Base-by-base conservation (phyloP, 805 yeast genomes). In the Kodamaea fukazawae region DNA sequence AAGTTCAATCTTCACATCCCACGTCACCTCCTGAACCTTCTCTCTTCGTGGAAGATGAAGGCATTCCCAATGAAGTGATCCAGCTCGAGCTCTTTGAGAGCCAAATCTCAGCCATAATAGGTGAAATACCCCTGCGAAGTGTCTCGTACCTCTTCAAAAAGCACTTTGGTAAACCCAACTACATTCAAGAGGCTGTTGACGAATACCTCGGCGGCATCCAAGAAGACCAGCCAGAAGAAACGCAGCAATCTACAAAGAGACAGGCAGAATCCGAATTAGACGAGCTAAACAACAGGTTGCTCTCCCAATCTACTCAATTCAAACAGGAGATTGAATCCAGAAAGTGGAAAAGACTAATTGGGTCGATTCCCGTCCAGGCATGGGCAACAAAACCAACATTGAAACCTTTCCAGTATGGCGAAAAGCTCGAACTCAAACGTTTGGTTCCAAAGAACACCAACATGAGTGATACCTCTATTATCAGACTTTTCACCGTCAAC, bases 381-480 rank as follows among this genome's bases (percentile, higher is more conserved):
- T 80, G 85, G 83, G 84, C 89, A 9, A 83, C 89, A 0, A 62
- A 90, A 44, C 84, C 86, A 0, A 75, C 80, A 0, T 47, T 71
- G 17, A 67, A 63, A 18, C 71, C 76, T 0, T 55, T 78, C 1
- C 57, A 67, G 16, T 75, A 68, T 49, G 71, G 73, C 1, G 70
- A 79, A 7, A 56, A 51, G 16, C 50, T 79, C 20, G 58, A 62
- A 7, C 46, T 78, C 11, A 62, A 60, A 16, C 58, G 70, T 26
- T 45, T 61, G 32, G 51, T 48, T n/a, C 70, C 61, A n/a, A 61
- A 42, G 41, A 23, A 47, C 51, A 27, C 53, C 20, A 33, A 26
- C 23, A 47, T 42, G 34, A 42, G 41, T 18, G 40, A 47, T 8
- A 36, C 42, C 12, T 44, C 71, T 1, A 60, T 67, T 4, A 59